These are phyloP conservation scores for Diaporthe vexans DNA, from an alignment of 2,329 filamentous ascomycete genomes.

Conservation along the genomic window DNA sequence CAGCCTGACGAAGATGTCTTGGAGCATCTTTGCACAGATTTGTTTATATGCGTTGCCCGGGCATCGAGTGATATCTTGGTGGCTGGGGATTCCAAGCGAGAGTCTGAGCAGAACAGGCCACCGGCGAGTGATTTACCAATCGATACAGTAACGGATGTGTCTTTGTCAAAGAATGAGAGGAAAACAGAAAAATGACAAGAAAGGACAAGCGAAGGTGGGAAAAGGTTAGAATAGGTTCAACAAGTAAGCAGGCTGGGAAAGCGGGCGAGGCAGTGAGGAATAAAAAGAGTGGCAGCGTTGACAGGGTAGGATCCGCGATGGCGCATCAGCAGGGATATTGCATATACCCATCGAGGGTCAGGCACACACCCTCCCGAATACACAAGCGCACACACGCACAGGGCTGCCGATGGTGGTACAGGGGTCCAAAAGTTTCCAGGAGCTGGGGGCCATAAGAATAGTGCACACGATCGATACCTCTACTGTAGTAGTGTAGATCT, in stretches of 20 bases:
- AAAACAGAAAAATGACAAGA: background rate
- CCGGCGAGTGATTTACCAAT: background rate
- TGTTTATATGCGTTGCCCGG: constrained; percentile 27
- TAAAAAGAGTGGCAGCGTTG: constrained; percentile 28
- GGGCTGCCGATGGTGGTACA: constrained; percentile 21
- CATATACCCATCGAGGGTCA: constrained; percentile 27
- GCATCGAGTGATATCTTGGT: constrained; percentile 19
- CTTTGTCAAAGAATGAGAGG: constrained; percentile 13
- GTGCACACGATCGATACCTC: background rate
- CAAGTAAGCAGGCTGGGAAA: constrained; percentile 30
- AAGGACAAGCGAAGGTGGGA: constrained; percentile 28
- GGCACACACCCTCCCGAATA: background rate
- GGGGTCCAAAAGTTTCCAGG: constrained; percentile 25
- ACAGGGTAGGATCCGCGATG: constrained; percentile 31
- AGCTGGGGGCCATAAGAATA: constrained; percentile 18
- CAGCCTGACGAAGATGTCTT: constrained; percentile 48
- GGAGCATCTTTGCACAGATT: constrained; percentile 34
- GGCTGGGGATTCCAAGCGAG: constrained; percentile 9
- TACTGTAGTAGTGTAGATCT: constrained; percentile 6
- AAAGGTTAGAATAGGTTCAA: constrained; percentile 5
- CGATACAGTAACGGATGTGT: background rate
- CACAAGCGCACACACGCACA: constrained; percentile 2
- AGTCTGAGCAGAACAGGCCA: background rate
- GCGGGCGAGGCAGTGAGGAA: constrained; percentile 35
- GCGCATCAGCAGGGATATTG: constrained; percentile 28